Evolutionary conservation across 2,329 filamentous ascomycete genomes (phyloP).

Genomic region (Curvularia eragrostidis): DNA sequence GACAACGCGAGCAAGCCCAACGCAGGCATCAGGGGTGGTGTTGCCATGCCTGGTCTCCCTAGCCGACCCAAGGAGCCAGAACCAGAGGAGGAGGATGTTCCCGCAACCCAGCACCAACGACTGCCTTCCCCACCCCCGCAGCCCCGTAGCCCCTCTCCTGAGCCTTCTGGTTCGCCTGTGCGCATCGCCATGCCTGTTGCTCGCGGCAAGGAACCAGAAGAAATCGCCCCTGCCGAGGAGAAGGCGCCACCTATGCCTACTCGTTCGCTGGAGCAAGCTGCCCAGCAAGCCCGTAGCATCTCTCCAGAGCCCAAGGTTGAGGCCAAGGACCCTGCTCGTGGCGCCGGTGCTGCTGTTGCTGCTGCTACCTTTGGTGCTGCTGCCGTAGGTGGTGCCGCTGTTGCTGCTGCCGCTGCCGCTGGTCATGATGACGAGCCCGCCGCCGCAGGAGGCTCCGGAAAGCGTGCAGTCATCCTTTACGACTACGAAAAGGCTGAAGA

Average conservation of each 20-base stretch:
- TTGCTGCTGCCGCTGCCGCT: constrained; percentile 49
- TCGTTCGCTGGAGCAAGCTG: constrained; percentile 66
- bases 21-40: constrained; percentile 66
- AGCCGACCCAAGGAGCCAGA: constrained; percentile 60
- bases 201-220: constrained; percentile 61
- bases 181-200: constrained; percentile 85
- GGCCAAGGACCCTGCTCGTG: constrained; percentile 63
- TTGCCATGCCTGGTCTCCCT: constrained; percentile 80
- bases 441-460: constrained; percentile 57
- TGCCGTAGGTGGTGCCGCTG: constrained; percentile 53
- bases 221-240: constrained; percentile 60
- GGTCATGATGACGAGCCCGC: constrained; percentile 42
- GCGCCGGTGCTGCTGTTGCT: constrained; percentile 57
- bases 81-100: constrained; percentile 51
- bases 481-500: constrained; percentile 98
- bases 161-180: constrained; percentile 73
- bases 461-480: constrained; percentile 82
- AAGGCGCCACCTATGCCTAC: constrained; percentile 66
- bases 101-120: constrained; percentile 61
- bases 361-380: constrained; percentile 53
- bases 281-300: constrained; percentile 70
- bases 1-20: constrained; percentile 73
- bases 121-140: constrained; percentile 53
- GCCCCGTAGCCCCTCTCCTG: constrained; percentile 55
- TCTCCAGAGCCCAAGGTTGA: constrained; percentile 68